These are phyloP conservation scores for Annulohypoxylon bovei DNA, from an alignment of 495 filamentous ascomycete species.

Conservation along the genomic window DNA sequence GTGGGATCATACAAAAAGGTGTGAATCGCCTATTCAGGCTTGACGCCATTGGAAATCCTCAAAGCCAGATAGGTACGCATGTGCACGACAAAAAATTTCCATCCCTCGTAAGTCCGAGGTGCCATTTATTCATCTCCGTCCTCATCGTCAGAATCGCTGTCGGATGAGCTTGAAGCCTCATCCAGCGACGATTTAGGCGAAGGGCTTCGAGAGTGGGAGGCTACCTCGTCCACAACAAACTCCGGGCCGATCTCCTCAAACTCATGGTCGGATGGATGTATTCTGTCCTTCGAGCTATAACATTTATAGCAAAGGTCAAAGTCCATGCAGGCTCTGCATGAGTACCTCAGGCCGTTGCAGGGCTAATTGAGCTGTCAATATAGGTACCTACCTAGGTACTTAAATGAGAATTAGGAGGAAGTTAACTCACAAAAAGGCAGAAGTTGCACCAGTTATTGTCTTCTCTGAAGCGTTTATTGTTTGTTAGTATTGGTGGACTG, in stretches of 20 bases:
- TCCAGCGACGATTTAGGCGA: not conserved
- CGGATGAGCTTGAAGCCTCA: not conserved
- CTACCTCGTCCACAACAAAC: not conserved
- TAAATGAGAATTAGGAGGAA: too few relatives aligned
- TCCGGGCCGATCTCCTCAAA: not conserved
- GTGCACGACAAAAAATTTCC: not conserved
- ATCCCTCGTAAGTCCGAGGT: not conserved
- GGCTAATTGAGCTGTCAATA: not conserved
- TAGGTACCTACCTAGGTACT: too few relatives aligned
- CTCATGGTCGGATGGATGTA: not conserved
- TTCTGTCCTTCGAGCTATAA: not conserved
- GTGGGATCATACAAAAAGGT: too few relatives aligned
- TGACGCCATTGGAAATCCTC: not conserved
- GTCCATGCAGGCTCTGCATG: not conserved
- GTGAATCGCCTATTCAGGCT: not conserved
- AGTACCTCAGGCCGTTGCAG: not conserved
- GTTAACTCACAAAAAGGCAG: conserved; percentile 7
- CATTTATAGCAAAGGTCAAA: conserved; percentile 18
- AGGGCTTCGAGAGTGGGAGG: not conserved
- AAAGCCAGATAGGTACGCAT: not conserved
- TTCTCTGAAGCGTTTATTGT: not conserved
- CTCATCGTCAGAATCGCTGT: not conserved
- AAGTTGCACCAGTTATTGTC: not conserved
- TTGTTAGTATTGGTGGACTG: too few relatives aligned
- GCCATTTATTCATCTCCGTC: not conserved